These are phyloP conservation scores for Eugenia klotzschiana DNA, from an alignment of 441 rosid species.

Conservation along the genomic window DNA sequence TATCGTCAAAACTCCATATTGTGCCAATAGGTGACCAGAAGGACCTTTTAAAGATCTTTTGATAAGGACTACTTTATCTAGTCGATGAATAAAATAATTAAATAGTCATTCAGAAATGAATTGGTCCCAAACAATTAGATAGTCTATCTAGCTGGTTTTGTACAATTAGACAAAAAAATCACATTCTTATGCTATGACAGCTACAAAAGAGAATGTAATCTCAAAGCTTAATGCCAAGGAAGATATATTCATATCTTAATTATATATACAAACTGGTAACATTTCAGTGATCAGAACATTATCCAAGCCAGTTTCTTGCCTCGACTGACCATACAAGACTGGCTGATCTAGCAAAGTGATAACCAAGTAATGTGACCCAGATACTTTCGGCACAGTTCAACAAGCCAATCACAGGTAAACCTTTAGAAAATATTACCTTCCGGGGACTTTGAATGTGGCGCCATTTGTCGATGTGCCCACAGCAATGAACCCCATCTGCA, in stretches of 20 bases:
- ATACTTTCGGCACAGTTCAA: neutral
- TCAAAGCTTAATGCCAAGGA: neutral
- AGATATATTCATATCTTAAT: neutral
- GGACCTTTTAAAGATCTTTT: neutral
- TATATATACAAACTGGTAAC: neutral
- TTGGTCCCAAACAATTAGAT: neutral
- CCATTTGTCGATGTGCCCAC: constrained; percentile 97
- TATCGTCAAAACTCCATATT: neutral
- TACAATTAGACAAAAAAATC: neutral
- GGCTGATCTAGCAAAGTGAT: neutral
- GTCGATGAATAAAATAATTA: neutral
- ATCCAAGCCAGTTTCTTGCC: neutral
- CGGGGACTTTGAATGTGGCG: constrained; percentile 83
- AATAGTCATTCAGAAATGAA: neutral
- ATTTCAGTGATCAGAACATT: neutral
- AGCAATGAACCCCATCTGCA: constrained; percentile 76
- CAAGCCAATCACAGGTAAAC: neutral
- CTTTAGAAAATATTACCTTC: constrained; percentile 37
- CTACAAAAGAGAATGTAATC: neutral
- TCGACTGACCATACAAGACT: neutral
- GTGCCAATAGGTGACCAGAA: neutral
- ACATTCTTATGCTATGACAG: neutral
- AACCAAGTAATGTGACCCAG: neutral
- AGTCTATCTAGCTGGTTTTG: neutral
- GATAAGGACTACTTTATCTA: neutral